phyloP scores from a whole-genome alignment of 2,329 filamentous ascomycete genomes.

The Cladophialophora chaetospira region DNA sequence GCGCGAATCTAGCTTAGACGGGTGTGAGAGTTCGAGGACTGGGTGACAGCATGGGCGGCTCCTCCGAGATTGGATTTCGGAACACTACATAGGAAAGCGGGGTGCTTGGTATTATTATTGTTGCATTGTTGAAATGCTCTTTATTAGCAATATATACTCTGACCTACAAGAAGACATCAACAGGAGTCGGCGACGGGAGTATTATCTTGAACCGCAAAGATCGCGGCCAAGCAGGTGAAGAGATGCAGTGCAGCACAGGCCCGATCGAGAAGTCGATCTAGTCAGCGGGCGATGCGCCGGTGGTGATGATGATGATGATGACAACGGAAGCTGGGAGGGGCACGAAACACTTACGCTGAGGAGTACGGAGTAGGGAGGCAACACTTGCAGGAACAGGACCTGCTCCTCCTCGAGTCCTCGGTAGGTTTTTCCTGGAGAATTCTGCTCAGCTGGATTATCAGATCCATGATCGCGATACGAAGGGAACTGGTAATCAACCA shows the following conservation, averaged over 20 bases:
- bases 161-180: neutral
- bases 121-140: neutral
- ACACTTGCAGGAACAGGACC: too few relatives aligned
- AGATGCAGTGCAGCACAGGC: neutral
- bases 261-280: neutral
- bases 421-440: too few relatives aligned
- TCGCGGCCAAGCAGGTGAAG: too few relatives aligned
- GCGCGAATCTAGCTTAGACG: neutral
- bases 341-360: neutral
- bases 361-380: too few relatives aligned
- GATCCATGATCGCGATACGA: too few relatives aligned
- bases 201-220: too few relatives aligned
- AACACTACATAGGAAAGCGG: slow-evolving; percentile 4
- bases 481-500: too few relatives aligned
- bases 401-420: too few relatives aligned
- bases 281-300: neutral
- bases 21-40: neutral
- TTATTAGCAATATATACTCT: neutral
- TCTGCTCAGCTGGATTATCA: too few relatives aligned
- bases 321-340: neutral
- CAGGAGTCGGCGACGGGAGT: neutral
- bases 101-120: neutral
- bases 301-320: neutral
- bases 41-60: slow-evolving; percentile 1
- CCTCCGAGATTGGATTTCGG: slow-evolving; percentile 17